Conservation (phyloP, 441 rosid genomes). For the Metrosideros polymorpha region DNA sequence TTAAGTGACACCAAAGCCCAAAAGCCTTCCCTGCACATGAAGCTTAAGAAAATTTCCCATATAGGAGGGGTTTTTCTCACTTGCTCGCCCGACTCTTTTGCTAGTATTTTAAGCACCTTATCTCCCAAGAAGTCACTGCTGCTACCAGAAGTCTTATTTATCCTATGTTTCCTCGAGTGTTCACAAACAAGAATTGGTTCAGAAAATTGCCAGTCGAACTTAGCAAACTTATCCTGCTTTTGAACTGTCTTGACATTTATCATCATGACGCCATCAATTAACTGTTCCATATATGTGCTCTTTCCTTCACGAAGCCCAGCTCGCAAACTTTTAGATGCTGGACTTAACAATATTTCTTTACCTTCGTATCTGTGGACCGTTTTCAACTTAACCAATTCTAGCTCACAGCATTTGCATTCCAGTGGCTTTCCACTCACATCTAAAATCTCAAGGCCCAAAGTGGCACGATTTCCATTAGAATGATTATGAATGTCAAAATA, state of each 20-base stretch:
- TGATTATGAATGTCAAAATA: constrained; percentile 1
- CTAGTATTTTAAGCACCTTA: constrained; percentile 44
- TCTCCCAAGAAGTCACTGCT: constrained; percentile 44
- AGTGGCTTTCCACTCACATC: constrained; percentile 64
- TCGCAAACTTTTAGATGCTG: constrained; percentile 12
- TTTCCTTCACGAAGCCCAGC: constrained; percentile 6
- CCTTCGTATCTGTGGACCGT: constrained; percentile 3
- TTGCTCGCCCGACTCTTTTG: constrained; percentile 35
- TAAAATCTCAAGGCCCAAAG: constrained; percentile 52
- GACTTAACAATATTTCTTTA: neutral
- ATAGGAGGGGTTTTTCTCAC: constrained; percentile 37
- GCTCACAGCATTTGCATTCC: constrained; percentile 68
- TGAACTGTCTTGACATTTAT: constrained; percentile 42
- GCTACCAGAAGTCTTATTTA: constrained; percentile 17
- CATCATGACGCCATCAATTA: constrained; percentile 24
- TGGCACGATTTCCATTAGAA: constrained; percentile 17
- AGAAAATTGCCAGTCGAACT: constrained; percentile 23
- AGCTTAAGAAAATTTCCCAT: constrained; percentile 70
- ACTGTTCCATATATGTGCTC: constrained; percentile 19
- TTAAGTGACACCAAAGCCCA: constrained; percentile 57
- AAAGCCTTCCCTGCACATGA: constrained; percentile 56
- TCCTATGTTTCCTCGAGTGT: constrained; percentile 12
- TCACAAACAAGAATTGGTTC: constrained; percentile 42
- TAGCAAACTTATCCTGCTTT: constrained; percentile 25
- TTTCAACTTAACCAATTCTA: constrained; percentile 35